Percentiles rank a stretch among this genome's conserved stretches.
These are phyloP conservation scores for Colletotrichum somersetense DNA, from an alignment of 2,329 filamentous ascomycete species.

Conservation along the genomic window DNA sequence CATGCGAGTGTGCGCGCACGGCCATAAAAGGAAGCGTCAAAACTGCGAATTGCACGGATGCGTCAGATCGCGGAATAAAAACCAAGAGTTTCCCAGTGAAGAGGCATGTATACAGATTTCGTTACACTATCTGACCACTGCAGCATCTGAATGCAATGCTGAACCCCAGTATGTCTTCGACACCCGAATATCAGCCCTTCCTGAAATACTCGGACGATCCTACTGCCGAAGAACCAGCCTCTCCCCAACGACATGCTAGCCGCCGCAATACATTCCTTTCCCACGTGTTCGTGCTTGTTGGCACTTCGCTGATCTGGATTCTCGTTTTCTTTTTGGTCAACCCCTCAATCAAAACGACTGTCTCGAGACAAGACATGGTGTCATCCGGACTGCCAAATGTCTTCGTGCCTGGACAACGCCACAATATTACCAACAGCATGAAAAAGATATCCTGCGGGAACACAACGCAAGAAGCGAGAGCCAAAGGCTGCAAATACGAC, in stretches of 20 bases:
- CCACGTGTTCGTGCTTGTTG: constrained; percentile 41
- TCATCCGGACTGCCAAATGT: constrained; percentile 3
- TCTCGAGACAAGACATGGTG: not conserved
- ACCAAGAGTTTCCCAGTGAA: not conserved
- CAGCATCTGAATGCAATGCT: constrained; percentile 20
- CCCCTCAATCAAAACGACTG: constrained; percentile 15
- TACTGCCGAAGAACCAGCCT: constrained; percentile 34
- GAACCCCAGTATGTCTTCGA: constrained; percentile 38
- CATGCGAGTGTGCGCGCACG: constrained; percentile 2
- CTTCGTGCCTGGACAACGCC: constrained; percentile 13
- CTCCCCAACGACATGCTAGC: constrained; percentile 10
- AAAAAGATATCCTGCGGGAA: constrained; percentile 43
- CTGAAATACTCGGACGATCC: constrained; percentile 42
- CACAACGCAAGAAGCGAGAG: constrained; percentile 42
- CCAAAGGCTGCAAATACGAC: constrained; percentile 45
- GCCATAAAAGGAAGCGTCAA: not conserved
- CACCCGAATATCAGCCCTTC: constrained; percentile 42
- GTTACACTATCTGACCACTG: constrained; percentile 13
- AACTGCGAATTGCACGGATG: not conserved
- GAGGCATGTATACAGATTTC: fast-evolving
- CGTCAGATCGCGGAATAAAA: constrained; percentile 24
- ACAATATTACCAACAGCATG: constrained; percentile 44
- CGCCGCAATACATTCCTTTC: constrained; percentile 36
- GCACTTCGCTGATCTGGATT: constrained; percentile 45
- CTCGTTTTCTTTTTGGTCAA: constrained; percentile 40